Evolutionary conservation across 352 stramenopile species (phyloP), one percentile per base, ranked within the genome.

Genomic region (Thraustochytrium striatum): DNA sequence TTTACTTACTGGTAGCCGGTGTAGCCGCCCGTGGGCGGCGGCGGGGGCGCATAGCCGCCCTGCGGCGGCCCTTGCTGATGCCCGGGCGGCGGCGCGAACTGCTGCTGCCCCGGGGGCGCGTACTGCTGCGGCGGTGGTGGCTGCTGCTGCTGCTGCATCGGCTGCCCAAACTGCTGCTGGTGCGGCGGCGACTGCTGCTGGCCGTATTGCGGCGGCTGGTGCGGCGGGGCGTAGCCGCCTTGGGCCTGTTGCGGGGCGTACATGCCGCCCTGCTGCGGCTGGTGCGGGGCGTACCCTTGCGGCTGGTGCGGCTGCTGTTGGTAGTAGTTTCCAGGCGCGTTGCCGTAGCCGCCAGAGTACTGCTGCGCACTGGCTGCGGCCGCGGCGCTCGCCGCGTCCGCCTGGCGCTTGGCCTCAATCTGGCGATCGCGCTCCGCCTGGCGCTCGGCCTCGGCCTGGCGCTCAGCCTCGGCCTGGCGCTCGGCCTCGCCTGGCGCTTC

Each of bases 131-230:
- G 65, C 11, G 25, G n/a, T 32, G 43, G 52, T n/a, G 43, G 44
- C 65, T 35, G 39, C 50, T 72, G 65, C 39, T 75, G 39, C 39
- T 43, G 43, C 35, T 57, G 65, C 65, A 53, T 30, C 38, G 21
- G 25, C 65, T 75, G 43, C 43, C 38, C 41, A 11, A 21, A 21
- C 62, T 73, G 62, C 21, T 9, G 39, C 21, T 52, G 16, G 32
- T 75, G 33, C 25, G 41, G 16, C 16, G 16, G 25, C 25, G 16
- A 16, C 16, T 25, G 16, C 25, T 55, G 47, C 25, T 55, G 47
- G 25, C 16, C 47, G 25, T 55, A 55, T 55, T 55, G 47, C 47
- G 47, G 25, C 16, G 16, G 16, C 16, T 16, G 16, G 47, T 55
- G 16, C 25, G 16, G 47, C 16, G 47, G 47, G 47, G 16, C 16